These are phyloP conservation scores for Pythium brassicae DNA, from an alignment of 352 stramenopile genomes.

Conservation along the genomic window DNA sequence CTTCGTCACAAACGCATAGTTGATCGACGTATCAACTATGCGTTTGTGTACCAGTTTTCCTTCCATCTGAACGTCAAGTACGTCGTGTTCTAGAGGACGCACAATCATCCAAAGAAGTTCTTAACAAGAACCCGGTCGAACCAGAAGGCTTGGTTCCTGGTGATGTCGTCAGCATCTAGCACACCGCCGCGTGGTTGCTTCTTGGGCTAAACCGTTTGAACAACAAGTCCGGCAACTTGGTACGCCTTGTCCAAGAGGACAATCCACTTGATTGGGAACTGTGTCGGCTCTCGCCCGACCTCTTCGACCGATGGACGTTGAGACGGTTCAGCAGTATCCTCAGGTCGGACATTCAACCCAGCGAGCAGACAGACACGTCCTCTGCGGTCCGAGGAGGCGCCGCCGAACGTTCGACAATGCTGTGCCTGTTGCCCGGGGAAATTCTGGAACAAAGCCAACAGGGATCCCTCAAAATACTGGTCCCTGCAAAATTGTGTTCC, in stretches of 20 bases:
- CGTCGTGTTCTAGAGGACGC: conserved; percentile 15
- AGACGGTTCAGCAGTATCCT: conserved; percentile 14
- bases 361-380: conserved; percentile 4
- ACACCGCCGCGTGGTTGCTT: background rate
- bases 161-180: conserved; percentile 9
- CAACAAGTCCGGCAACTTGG: background rate
- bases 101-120: conserved; percentile 16
- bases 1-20: no score
- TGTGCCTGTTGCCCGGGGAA: no score
- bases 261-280: conserved; percentile 6
- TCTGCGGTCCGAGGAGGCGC: conserved; percentile 5
- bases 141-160: conserved; percentile 13
- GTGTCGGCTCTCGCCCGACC: conserved; percentile 4
- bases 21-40: conserved; percentile 17
- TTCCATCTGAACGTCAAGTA: conserved; percentile 16
- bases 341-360: conserved; percentile 13
- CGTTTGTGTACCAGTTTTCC: conserved; percentile 14
- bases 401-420: conserved; percentile 13
- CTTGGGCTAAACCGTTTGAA: background rate
- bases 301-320: conserved; percentile 3
- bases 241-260: conserved; percentile 14
- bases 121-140: conserved; percentile 16
- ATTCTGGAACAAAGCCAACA: no score
- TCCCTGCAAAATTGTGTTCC: no score
- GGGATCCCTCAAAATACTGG: no score